Conservation (phyloP, 305 asterid species). For the Plantago lanceolata region DNA sequence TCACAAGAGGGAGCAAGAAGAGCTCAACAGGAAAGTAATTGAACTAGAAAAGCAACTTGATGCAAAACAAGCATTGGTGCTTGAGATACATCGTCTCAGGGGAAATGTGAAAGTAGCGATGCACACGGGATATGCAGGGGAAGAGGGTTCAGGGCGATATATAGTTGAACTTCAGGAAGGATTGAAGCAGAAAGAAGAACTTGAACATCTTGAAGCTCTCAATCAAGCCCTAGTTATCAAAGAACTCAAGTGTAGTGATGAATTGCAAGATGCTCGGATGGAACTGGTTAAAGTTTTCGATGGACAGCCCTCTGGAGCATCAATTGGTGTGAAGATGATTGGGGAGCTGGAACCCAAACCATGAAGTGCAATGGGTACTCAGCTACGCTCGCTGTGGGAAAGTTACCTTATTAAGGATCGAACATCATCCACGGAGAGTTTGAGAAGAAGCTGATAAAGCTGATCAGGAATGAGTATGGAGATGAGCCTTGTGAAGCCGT, state of each 20-base stretch:
- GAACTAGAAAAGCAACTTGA: slow-evolving; percentile 53
- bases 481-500: slow-evolving; percentile 8
- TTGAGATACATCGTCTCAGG: slow-evolving; percentile 40
- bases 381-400: slow-evolving; percentile 44
- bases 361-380: slow-evolving; percentile 32
- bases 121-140: slow-evolving; percentile 37
- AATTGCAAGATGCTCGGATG: slow-evolving; percentile 20
- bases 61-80: slow-evolving; percentile 52
- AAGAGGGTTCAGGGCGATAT: slow-evolving; percentile 26
- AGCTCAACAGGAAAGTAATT: slow-evolving; percentile 34
- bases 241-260: slow-evolving; percentile 15
- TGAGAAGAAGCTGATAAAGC: background rate
- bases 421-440: background rate
- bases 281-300: slow-evolving; percentile 18
- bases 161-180: slow-evolving; percentile 27
- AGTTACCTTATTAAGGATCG: slow-evolving; percentile 36
- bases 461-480: slow-evolving; percentile 9
- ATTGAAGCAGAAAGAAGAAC: slow-evolving; percentile 10
- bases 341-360: slow-evolving; percentile 37
- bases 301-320: slow-evolving; percentile 14
- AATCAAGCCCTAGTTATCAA: slow-evolving; percentile 14
- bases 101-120: slow-evolving; percentile 25
- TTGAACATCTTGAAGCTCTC: background rate
- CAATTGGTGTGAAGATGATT: slow-evolving; percentile 50
- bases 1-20: slow-evolving; percentile 31